Conservation (phyloP, 306 rosid species). For the Begonia loranthoides region DNA sequence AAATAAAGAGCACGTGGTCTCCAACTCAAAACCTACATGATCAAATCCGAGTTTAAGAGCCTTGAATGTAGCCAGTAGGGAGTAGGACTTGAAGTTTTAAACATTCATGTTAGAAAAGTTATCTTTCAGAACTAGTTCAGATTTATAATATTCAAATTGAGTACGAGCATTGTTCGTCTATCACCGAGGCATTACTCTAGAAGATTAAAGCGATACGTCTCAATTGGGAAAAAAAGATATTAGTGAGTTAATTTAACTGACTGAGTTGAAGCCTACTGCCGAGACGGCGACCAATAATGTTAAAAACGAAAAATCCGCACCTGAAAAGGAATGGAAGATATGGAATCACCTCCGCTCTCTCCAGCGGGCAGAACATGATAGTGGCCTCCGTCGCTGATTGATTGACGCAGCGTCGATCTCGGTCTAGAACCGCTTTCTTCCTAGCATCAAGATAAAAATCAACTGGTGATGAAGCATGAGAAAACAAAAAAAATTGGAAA, state of each 20-base stretch:
- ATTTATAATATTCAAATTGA: background rate
- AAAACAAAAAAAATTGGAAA: background rate
- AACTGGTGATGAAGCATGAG: too few species aligned
- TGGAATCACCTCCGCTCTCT: slow-evolving; percentile 55
- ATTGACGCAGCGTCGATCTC: slow-evolving; percentile 35
- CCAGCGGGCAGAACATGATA: slow-evolving; percentile 33
- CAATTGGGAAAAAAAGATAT: background rate
- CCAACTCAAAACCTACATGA: slow-evolving; percentile 75
- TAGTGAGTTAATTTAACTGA: slow-evolving; percentile 1
- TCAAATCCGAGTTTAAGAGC: slow-evolving; percentile 2
- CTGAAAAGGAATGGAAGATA: slow-evolving; percentile 82
- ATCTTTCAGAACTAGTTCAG: background rate
- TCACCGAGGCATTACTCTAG: background rate
- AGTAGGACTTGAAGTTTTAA: background rate
- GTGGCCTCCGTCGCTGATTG: slow-evolving; percentile 21
- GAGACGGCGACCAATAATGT: background rate
- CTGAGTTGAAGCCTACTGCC: background rate
- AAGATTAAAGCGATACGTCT: background rate
- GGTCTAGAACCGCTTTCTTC: slow-evolving; percentile 9
- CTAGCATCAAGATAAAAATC: background rate
- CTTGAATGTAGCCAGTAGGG: background rate
- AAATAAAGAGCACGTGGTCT: slow-evolving; percentile 64
- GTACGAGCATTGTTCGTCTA: background rate
- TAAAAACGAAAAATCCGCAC: slow-evolving; percentile 23
- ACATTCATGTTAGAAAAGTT: background rate